Evolutionary conservation across 1,284 basidiomycete genomes (phyloP).

Genomic region (Tylopilus sp.): DNA sequence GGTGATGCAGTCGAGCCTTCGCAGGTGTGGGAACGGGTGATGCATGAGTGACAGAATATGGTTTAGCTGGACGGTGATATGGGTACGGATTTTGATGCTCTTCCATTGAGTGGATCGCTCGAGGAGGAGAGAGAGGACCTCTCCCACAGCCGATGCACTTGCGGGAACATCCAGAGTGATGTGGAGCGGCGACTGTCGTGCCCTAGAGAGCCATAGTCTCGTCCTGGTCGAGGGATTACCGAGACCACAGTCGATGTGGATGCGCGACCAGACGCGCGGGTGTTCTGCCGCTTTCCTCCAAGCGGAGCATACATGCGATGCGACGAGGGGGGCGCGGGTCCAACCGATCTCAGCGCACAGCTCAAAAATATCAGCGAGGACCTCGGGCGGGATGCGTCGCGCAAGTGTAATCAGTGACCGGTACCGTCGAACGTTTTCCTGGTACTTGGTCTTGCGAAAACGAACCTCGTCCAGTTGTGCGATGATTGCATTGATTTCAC

Average conservation of each 20-base stretch:
- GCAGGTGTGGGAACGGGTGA: slow-evolving; percentile 27
- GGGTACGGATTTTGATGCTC: slow-evolving; percentile 40
- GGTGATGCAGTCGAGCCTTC: slow-evolving; percentile 26
- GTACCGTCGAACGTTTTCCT: slow-evolving; percentile 41
- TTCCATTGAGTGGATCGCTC: slow-evolving; percentile 44
- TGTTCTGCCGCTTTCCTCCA: slow-evolving; percentile 54
- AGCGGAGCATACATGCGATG: slow-evolving; percentile 57
- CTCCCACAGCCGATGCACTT: slow-evolving; percentile 26
- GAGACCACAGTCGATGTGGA: slow-evolving; percentile 50
- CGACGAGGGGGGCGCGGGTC: slow-evolving; percentile 51
- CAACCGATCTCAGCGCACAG: slow-evolving; percentile 49
- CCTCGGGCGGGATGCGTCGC: slow-evolving; percentile 50
- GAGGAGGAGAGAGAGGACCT: slow-evolving; percentile 42
- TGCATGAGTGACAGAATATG: slow-evolving; percentile 38
- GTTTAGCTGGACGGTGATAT: slow-evolving; percentile 38
- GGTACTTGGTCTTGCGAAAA: slow-evolving; percentile 41
- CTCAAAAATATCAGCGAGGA: slow-evolving; percentile 54
- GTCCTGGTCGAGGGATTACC: slow-evolving; percentile 43
- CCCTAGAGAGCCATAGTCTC: slow-evolving; percentile 49
- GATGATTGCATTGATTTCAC: slow-evolving; percentile 41
- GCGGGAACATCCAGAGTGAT: slow-evolving; percentile 43
- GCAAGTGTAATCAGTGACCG: slow-evolving; percentile 54
- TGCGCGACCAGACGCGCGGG: slow-evolving; percentile 55
- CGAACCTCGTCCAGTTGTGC: slow-evolving; percentile 43
- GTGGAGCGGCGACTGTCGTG: slow-evolving; percentile 38